Percentiles rank a stretch among this genome's conserved stretches.
Conservation (phyloP, 306 rosid species). For the Pyrus pyrifolia region DNA sequence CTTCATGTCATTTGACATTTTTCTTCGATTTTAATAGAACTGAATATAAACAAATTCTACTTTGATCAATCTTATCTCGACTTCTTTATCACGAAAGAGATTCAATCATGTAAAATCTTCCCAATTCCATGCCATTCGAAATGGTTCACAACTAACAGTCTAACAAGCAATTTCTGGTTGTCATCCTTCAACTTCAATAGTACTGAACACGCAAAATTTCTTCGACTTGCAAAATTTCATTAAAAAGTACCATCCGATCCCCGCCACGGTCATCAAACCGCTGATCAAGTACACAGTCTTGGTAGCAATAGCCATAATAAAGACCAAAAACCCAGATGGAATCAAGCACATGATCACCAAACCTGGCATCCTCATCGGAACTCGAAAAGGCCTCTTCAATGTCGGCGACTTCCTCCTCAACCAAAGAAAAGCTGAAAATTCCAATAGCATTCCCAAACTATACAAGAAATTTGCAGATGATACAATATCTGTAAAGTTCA, state of each 20-base stretch:
- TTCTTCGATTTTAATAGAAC: background rate
- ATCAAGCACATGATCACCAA: slow-evolving; percentile 26
- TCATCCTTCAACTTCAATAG: slow-evolving; percentile 11
- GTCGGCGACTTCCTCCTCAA: slow-evolving; percentile 23
- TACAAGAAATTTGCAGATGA: slow-evolving; percentile 33
- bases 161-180: background rate
- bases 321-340: slow-evolving; percentile 25
- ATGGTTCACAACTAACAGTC: background rate
- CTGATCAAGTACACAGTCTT: slow-evolving; percentile 20
- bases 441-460: slow-evolving; percentile 29
- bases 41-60: background rate
- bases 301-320: slow-evolving; percentile 24
- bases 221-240: slow-evolving; percentile 17
- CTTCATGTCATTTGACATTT: background rate
- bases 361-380: slow-evolving; percentile 19
- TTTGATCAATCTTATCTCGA: background rate
- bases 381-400: slow-evolving; percentile 14
- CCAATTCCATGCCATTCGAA: background rate
- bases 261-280: slow-evolving; percentile 15
- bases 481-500: slow-evolving; percentile 19
- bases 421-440: slow-evolving; percentile 27
- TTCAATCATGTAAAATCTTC: background rate
- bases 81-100: background rate
- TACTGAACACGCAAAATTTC: slow-evolving; percentile 7
- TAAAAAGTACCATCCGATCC: slow-evolving; percentile 21